Percentiles rank a stretch among this genome's conserved stretches.
Evolutionary conservation across 345 rosid genomes (phyloP).

Genomic region (Rhodomyrtus tomentosa): DNA sequence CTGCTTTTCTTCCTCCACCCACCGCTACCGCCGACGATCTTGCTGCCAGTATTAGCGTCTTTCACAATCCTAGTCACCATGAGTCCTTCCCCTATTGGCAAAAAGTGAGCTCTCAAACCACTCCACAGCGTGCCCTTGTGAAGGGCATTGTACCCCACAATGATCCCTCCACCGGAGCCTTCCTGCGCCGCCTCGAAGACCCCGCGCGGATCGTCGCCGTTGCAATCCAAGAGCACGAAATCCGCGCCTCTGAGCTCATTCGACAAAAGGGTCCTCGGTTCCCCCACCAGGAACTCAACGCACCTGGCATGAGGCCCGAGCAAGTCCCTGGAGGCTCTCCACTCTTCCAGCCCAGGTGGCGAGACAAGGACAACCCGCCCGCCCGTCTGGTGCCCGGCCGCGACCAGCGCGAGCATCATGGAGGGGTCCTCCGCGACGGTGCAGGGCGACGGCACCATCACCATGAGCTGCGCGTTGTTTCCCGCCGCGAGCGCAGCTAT

Average conservation of each 20-base stretch:
- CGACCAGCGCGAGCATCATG: conserved; percentile 18
- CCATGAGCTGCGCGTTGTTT: conserved; percentile 40
- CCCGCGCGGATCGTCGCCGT: conserved; percentile 3
- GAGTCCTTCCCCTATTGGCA: conserved; percentile 48
- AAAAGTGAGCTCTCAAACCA: conserved; percentile 16
- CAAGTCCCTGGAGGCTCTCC: background rate
- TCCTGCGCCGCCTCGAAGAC: conserved; percentile 14
- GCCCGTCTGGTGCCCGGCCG: conserved; percentile 37
- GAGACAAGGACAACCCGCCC: conserved; percentile 29
- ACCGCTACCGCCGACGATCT: background rate
- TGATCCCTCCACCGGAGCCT: conserved; percentile 4
- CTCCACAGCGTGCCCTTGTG: conserved; percentile 9
- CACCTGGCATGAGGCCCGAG: conserved; percentile 8
- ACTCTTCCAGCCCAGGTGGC: background rate
- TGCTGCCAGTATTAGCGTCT: background rate
- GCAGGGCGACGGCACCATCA: conserved; percentile 6
- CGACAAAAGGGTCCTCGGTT: conserved; percentile 11
- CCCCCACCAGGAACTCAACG: conserved; percentile 22
- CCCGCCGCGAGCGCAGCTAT: conserved; percentile 51
- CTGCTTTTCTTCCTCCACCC: conserved; percentile 13
- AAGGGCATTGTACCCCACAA: conserved; percentile 41
- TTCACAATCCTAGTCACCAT: conserved; percentile 11
- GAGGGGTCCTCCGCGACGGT: conserved; percentile 2
- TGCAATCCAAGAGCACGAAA: conserved; percentile 35
- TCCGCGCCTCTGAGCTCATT: conserved; percentile 21